Evolutionary conservation across 2,329 filamentous ascomycete species (phyloP).

Genomic region (Xylariaceae sp.): DNA sequence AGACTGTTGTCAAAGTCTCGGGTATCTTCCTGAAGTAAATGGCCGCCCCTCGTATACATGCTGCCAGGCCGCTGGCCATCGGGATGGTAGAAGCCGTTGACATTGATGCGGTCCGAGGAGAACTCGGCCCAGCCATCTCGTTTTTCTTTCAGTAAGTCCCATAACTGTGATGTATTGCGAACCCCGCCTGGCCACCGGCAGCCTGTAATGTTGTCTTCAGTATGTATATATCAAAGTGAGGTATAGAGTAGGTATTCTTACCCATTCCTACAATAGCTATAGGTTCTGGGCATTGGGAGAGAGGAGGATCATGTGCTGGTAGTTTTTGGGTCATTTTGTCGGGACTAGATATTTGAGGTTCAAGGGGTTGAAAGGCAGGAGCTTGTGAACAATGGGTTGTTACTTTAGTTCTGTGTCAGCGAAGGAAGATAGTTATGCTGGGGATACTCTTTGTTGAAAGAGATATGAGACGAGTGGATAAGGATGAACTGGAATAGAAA

Average conservation of each 20-base stretch:
- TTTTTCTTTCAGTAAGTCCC: conserved; percentile 17
- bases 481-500: no score
- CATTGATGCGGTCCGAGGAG: conserved; percentile 5
- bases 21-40: conserved; percentile 35
- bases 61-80: conserved; percentile 16
- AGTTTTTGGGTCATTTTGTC: not conserved
- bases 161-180: conserved; percentile 12
- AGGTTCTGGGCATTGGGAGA: conserved; percentile 6
- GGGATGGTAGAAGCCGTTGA: conserved; percentile 16
- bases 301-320: not conserved
- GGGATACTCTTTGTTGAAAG: no score
- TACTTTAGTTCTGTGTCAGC: no score
- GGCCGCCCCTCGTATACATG: conserved; percentile 21
- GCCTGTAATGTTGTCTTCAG: conserved; percentile 4
- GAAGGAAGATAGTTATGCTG: no score
- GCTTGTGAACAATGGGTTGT: no score
- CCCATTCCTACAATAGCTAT: conserved; percentile 29
- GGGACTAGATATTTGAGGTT: no score
- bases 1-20: conserved; percentile 37
- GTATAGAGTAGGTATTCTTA: conserved; percentile 2
- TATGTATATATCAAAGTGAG: not conserved
- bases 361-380: no score
- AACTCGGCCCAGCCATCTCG: conserved; percentile 19
- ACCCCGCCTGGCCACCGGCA: conserved; percentile 25
- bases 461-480: no score